phyloP scores from a whole-genome alignment of 2,329 filamentous ascomycete species.

The Plectosphaerella cucumerina region DNA sequence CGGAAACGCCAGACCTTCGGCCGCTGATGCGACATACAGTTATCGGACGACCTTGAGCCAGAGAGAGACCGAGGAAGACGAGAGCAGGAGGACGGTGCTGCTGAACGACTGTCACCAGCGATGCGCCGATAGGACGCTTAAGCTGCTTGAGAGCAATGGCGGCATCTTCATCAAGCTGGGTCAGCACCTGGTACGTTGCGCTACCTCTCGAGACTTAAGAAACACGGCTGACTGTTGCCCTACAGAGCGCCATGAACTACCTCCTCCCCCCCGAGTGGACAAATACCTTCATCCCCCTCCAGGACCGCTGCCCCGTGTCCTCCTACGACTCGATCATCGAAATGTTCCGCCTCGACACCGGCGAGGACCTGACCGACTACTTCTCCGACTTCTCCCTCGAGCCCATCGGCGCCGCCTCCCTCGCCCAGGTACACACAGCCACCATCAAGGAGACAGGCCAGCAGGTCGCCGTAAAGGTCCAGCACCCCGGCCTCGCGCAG shows the following conservation, averaged over 20 bases:
- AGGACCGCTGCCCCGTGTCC: slow-evolving; percentile 93
- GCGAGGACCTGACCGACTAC: slow-evolving; percentile 70
- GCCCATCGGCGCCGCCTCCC: slow-evolving; percentile 87
- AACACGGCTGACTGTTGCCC: not conserved
- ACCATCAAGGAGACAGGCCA: slow-evolving; percentile 77
- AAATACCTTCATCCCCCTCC: slow-evolving; percentile 88
- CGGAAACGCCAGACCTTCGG: not conserved
- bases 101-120: slow-evolving; percentile 85
- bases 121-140: slow-evolving; percentile 83
- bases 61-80: slow-evolving; percentile 57
- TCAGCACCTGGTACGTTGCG: slow-evolving; percentile 68
- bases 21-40: slow-evolving; percentile 44
- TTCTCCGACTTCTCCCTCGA: slow-evolving; percentile 78
- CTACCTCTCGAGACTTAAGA: not conserved
- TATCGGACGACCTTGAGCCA: slow-evolving; percentile 82
- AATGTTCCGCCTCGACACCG: slow-evolving; percentile 85
- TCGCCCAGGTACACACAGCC: slow-evolving; percentile 92
- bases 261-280: slow-evolving; percentile 90
- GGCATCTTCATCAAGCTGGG: slow-evolving; percentile 98
- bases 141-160: slow-evolving; percentile 89
- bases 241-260: slow-evolving; percentile 90
- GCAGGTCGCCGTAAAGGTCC: slow-evolving; percentile 92
- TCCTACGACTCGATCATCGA: slow-evolving; percentile 79
- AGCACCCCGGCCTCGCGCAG: slow-evolving; percentile 84
- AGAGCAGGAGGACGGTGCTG: slow-evolving; percentile 60